Evolutionary conservation across 371 early-diverging fungal species (phyloP).

Genomic region (Mortierella sp.): DNA sequence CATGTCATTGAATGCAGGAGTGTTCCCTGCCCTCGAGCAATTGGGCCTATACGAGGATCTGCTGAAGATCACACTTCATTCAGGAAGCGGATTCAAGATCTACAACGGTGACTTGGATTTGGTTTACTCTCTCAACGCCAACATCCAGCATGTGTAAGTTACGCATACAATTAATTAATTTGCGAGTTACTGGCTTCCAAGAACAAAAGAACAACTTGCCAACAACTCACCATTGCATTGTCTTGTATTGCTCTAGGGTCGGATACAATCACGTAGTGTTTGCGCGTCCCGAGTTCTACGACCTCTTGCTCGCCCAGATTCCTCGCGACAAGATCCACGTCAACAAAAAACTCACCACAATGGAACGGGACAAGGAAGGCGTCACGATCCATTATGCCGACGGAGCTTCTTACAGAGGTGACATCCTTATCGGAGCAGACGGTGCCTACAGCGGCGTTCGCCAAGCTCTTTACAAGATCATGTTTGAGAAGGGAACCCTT

Average conservation of each 20-base stretch:
- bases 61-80: not conserved
- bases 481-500: not conserved
- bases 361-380: not conserved
- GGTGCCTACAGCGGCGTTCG: constrained; percentile 10
- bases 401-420: not conserved
- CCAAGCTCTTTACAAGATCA: constrained; percentile 1
- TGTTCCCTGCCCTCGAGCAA: constrained; percentile 5
- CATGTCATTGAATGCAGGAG: constrained; percentile 1
- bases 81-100: not conserved
- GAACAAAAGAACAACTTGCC: too few species aligned
- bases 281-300: not conserved
- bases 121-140: not conserved
- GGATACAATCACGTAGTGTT: not conserved
- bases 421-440: constrained; percentile 16
- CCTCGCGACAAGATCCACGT: constrained; percentile 11
- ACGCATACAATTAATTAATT: too few species aligned
- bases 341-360: constrained; percentile 1
- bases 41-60: not conserved
- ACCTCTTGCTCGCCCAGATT: not conserved
- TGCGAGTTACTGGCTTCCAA: too few species aligned
- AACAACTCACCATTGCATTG: not conserved
- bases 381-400: constrained; percentile 11
- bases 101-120: not conserved
- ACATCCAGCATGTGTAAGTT: not conserved
- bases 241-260: not conserved